These are phyloP conservation scores for Saccharomyces hybrid DNA, from an alignment of 1,139 yeast genomes.

Conservation along the genomic window DNA sequence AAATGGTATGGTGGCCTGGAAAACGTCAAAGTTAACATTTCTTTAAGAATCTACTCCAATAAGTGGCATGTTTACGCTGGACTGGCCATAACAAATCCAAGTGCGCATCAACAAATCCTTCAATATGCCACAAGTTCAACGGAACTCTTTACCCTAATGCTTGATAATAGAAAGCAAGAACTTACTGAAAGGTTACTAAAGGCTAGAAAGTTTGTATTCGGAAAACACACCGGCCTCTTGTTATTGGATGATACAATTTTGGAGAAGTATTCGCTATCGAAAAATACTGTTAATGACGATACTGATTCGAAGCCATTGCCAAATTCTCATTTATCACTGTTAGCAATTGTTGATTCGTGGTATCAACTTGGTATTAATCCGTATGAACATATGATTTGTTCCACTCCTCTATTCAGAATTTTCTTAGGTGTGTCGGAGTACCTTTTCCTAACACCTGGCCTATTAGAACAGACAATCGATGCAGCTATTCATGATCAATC, in stretches of 20 bases:
- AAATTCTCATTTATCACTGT: conserved; percentile 78
- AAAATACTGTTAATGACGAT: conserved; percentile 41
- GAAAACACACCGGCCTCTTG: conserved; percentile 39
- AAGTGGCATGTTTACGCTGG: conserved; percentile 99
- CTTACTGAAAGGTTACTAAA: conserved; percentile 48
- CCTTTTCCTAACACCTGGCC: conserved; percentile 73
- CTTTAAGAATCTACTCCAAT: conserved; percentile 81
- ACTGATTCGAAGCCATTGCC: conserved; percentile 52
- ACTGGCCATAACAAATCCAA: conserved; percentile 87
- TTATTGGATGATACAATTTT: conserved; percentile 73
- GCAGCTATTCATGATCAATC: conserved; percentile 61
- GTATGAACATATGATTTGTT: conserved; percentile 92
- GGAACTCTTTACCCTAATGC: conserved; percentile 75
- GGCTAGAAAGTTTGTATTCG: conserved; percentile 74
- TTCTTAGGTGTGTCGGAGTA: conserved; percentile 93
- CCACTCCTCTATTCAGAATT: conserved; percentile 87
- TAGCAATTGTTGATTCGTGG: conserved; percentile 96
- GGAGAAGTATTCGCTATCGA: conserved; percentile 71
- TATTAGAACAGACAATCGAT: conserved; percentile 69
- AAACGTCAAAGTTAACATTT: conserved; percentile 89
- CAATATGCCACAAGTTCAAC: conserved; percentile 85
- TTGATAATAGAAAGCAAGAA: conserved; percentile 56
- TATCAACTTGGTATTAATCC: conserved; percentile 76
- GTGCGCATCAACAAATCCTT: conserved; percentile 84
- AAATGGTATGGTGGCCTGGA: conserved; percentile 93